Evolutionary conservation across 2,329 filamentous ascomycete genomes (phyloP), one percentile per base, ranked within the genome.

Genomic region (Penicillium freii): DNA sequence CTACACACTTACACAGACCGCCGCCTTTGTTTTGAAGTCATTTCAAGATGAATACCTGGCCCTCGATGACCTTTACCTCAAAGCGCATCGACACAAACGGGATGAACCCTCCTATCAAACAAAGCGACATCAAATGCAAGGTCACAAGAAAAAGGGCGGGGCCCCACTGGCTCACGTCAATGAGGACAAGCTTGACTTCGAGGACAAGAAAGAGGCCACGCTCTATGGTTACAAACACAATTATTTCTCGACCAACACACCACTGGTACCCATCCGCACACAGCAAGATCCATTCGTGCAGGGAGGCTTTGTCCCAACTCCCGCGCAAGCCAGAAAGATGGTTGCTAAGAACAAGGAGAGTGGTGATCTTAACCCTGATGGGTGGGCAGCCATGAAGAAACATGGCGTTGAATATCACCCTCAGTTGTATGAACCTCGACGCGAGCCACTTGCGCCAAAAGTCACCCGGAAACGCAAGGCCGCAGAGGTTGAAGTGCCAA

Each of bases 161-260:
- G 51, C 57, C 17, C 65, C 64, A 8, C 49, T 67, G 29, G 64
- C 62, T 10, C 55, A 43, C 9, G 52, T 65, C 19, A 57, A 62
- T 15, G 62, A 65, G 42, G 47, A 60, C 43, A 48, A 58, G 11
- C 52, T 42, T 36, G 62, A 83, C 3, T 85, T 78, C 59, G 83
- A 85, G 65, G 84, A 84, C 62, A 81, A 81, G 70, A 85, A 85
- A 62, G 84, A 87, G 71, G 80, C 84, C 1, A 80, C 81, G 56
- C 72, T 87, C 0, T 87, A 87, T 66, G 82, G 82, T 54, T 87
- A 86, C 68, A 78, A 77, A 34, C 83, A 83, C 66, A 82, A 84
- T 59, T 70, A 80, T 0, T 81, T 81, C 63, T 70, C 72, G 36
- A 62, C 67, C 36, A 74, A 76, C 52, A 69, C 73, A 38, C 79